Base-by-base conservation (phyloP, 306 rosid genomes). In the Vigna hirtella region DNA sequence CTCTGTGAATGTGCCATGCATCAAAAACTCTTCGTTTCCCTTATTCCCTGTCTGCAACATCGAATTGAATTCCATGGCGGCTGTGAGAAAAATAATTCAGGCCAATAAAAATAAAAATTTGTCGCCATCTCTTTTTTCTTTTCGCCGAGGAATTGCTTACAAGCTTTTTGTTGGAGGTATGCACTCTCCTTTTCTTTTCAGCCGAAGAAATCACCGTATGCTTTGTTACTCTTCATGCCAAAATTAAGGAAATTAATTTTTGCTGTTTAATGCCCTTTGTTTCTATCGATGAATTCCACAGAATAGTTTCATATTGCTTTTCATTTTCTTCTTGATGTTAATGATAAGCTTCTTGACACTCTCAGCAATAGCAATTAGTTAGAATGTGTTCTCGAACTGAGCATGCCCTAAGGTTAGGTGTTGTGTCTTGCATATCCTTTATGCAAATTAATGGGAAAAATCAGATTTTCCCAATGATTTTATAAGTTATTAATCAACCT, bases 161-260 rank as follows among this genome's bases (percentile, higher is more conserved):
- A 85, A 71, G 73, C 89, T 85, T 63, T 85, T 85, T 66, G 84
- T 85, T 53, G 89, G 86, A 82, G 89, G 86, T 80, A 18, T 36
- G 5, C 6, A 3, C 43, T 61, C 43, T 32, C 20, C 32, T 14
- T 59, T 28, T 59, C 63, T 4, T 57, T 57, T 57, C 64, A 7
- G 15, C 50, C 3, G 49, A 45, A 0, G 15, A 45, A 43, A 45
- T 12, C 49, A 11, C 6, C 24, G 2, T 10, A 56, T 49, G 49
- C 30, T 67, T 68, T 57, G 30, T 77, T 77, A 1, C 30, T 38
- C 38, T 1, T 13, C 18, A 28, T 13, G 14, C 0, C 64, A 20
- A 24, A 56, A 22, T 11, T 45, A 45, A 45, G 50, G 50, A 45
- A 45, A 3, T 45, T 9, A 53, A 6, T 51, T 51, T 50, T 17